Conservation (phyloP, 2,329 filamentous ascomycete species). For the Proliferodiscus dingleyae region DNA sequence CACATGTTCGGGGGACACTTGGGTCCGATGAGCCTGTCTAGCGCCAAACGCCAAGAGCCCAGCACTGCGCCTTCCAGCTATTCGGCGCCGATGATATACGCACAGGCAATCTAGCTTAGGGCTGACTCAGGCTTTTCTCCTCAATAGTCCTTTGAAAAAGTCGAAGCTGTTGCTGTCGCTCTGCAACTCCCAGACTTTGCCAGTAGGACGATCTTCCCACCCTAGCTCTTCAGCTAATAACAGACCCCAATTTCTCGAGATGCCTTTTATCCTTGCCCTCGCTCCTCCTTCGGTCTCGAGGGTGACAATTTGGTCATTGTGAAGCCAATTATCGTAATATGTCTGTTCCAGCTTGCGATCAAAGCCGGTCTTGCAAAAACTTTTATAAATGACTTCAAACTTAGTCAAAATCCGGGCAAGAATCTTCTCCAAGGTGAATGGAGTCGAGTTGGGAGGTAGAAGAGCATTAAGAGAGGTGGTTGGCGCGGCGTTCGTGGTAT, state of each 20-base stretch:
- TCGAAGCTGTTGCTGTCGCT: conserved; percentile 99
- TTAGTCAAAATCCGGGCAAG: conserved; percentile 74
- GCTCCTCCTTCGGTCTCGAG: conserved; percentile 76
- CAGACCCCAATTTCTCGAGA: conserved; percentile 88
- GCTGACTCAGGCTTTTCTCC: conserved; percentile 54
- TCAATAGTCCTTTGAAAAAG: conserved; percentile 85
- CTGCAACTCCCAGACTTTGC: conserved; percentile 77
- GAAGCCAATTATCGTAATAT: conserved; percentile 84
- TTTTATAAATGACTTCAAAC: conserved; percentile 71
- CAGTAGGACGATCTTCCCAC: conserved; percentile 66
- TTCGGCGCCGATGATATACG: too few relatives aligned
- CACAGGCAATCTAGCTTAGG: too few relatives aligned
- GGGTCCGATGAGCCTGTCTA: too few relatives aligned
- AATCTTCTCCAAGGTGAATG: conserved; percentile 72
- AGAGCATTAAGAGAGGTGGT: conserved; percentile 83
- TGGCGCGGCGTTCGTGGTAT: conserved; percentile 76
- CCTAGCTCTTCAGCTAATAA: conserved; percentile 79
- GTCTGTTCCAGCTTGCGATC: conserved; percentile 63
- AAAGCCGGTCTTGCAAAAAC: conserved; percentile 74
- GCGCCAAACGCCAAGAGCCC: too few relatives aligned
- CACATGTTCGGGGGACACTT: too few relatives aligned
- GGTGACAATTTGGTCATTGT: conserved; percentile 66
- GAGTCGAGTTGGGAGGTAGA: conserved; percentile 45
- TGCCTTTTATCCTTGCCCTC: conserved; percentile 74
- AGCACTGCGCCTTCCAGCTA: too few relatives aligned